Evolutionary conservation across 1,139 yeast species (phyloP), one percentile per base, ranked within the genome.

Genomic region (Yamadazyma triangularis): DNA sequence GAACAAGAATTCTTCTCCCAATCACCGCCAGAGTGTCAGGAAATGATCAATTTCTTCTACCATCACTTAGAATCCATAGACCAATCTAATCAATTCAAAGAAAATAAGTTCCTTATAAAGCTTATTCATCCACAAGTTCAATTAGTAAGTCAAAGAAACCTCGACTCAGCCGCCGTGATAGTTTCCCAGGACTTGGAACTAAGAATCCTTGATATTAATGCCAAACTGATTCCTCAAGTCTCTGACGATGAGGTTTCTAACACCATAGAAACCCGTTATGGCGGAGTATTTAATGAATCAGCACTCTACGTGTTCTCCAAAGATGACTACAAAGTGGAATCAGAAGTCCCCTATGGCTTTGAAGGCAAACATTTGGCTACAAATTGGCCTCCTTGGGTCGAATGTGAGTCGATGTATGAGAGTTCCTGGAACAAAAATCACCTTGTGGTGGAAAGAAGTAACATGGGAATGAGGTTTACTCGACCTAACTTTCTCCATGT

Each of bases 321-420:
- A 60, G 74, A 73, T 36, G 70, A 50, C 55, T 36, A 38, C 9
- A 33, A 47, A 4, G 41, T 48, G 8, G 33, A 31, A 25, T 30
- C 51, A 1, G 54, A 50, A 28, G 40, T 52, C 14, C 55, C 53
- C 13, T 53, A 53, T 32, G 62, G 61, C 12, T 43, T 42, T 16
- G 48, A 44, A 4, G 52, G 51, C 36, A 30, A 45, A 2, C 40
- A 38, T 11, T 34, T 50, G 6, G 48, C 51, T 10, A 42, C 43
- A 7, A 44, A 45, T 26, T 86, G 96, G 96, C 91, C 95, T 1
- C 95, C 95, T 2, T 82, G 91, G 87, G 56, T 87, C 22, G 85
- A 82, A 36, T 47, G 53, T 30, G 97, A 89, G 51, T 69, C 82
- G 37, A 79, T 88, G 41, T 83, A 83, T 47, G 83, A 84, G 33